Evolutionary conservation across 2,329 filamentous ascomycete genomes (phyloP), one percentile per base, ranked within the genome.

Genomic region (Cladorrhinum sp.): DNA sequence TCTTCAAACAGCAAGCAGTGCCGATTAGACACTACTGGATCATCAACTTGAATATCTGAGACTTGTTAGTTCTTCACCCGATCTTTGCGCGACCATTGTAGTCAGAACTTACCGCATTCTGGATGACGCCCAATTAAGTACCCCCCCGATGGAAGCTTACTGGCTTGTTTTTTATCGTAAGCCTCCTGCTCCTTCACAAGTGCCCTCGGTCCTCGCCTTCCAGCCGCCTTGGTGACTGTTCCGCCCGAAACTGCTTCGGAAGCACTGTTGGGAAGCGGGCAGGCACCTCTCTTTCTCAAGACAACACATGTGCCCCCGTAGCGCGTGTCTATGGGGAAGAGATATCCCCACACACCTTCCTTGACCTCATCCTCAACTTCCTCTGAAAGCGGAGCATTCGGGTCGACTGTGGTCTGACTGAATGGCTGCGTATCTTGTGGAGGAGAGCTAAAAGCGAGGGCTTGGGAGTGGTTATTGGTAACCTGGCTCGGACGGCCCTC

Each of bases 261-360:
- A 20, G 80, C 72, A 0, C 77, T 73, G 8, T 81, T 77, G 9
- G 87, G 79, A 14, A 84, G 73, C 0, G 88, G 86, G 71, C 92
- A 96, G 36, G 84, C 82, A 62, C 82, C 83, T 59, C 93, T 84
- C 70, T 86, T 91, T 75, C 85, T 89, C 73, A 99, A 74, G 7
- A 96, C 90, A 21, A 85, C 70, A 51, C 76, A 96, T 75, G 73
- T 89, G 77, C 75, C 86, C 48, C 74, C 88, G 58, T 88, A 86
- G 65, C 84, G 85, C 57, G 84, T 82, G 70, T 94, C 88, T 23
- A 96, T 78, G 1, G 94, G 92, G 58, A 96, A 85, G 4, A 99
- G 80, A 70, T 98, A 99, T 12, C 96, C 96, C 95, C 95, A 99
- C 1, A 98, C 92, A 8, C 92, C 92, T 73, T 96, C 90, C 51